phyloP scores from a whole-genome alignment of 495 filamentous ascomycete genomes.

The Bombardia bombarda region DNA sequence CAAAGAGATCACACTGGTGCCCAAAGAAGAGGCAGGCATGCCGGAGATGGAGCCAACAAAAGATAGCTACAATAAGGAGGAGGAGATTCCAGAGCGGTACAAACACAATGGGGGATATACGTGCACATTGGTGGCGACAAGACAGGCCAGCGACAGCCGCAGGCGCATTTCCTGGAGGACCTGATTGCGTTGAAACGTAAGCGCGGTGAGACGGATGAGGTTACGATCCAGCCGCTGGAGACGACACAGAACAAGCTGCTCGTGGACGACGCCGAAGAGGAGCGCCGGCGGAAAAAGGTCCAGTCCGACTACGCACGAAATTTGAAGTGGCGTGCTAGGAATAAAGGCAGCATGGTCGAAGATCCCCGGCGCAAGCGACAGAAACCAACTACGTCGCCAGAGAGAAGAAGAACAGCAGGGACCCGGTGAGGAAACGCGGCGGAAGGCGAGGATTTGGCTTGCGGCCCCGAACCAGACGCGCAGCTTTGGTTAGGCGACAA shows the following conservation, averaged over 20 bases:
- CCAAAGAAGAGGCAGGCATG: conserved; percentile 2
- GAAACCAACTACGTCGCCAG: conserved; percentile 11
- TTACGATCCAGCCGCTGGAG: conserved; percentile 37
- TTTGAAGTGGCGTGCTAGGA: conserved; percentile 16
- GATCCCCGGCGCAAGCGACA: not conserved
- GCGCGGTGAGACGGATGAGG: conserved; percentile 47
- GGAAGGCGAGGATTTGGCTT: conserved; percentile 8
- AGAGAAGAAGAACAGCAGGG: not conserved
- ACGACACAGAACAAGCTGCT: conserved; percentile 26
- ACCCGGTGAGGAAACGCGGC: not conserved
- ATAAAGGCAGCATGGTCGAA: conserved; percentile 5
- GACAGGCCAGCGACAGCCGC: conserved; percentile 28
- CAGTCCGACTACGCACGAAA: conserved; percentile 17
- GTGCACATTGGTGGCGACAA: conserved; percentile 28
- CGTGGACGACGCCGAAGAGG: conserved; percentile 23
- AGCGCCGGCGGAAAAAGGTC: conserved; percentile 19
- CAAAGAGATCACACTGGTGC: conserved; percentile 16
- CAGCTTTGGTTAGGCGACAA: conserved; percentile 13
- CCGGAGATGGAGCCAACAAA: not conserved
- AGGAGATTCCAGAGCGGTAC: conserved; percentile 24
- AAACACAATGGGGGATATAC: conserved; percentile 22
- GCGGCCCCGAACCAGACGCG: conserved; percentile 12
- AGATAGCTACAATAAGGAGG: conserved; percentile 6
- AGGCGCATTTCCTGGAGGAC: conserved; percentile 38
- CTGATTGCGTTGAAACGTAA: conserved; percentile 42